Conservation (phyloP, 768 basidiomycete species). For the Rhizopogon salebrosus region DNA sequence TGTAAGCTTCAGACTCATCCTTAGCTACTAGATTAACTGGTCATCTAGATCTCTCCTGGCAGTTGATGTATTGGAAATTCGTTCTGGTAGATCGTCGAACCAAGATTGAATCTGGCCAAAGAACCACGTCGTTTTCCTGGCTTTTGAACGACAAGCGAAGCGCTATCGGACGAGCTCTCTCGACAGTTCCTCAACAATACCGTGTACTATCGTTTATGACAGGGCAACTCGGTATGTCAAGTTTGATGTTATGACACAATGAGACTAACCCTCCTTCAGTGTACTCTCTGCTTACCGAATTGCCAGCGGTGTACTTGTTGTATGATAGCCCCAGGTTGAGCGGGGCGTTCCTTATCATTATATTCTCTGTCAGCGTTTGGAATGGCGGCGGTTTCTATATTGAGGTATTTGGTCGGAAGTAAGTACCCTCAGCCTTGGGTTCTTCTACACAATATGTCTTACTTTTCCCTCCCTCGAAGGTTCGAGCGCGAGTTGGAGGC, state of each 20-base stretch:
- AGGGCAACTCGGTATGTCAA: conserved; percentile 69
- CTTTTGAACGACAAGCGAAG: conserved; percentile 87
- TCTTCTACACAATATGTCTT: neutral
- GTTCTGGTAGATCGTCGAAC: conserved; percentile 81
- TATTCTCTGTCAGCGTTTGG: conserved; percentile 89
- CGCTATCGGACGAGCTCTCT: conserved; percentile 68
- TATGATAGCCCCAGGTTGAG: conserved; percentile 81
- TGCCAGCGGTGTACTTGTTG: conserved; percentile 78
- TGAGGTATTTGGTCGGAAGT: conserved; percentile 97
- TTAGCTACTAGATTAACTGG: conserved; percentile 5
- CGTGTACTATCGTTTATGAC: conserved; percentile 75
- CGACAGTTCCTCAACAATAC: conserved; percentile 51
- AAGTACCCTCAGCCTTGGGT: conserved; percentile 25
- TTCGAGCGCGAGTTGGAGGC: conserved; percentile 92
- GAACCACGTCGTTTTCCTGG: conserved; percentile 86
- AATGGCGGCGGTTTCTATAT: conserved; percentile 96
- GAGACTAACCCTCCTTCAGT: conserved; percentile 35
- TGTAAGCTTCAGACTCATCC: conserved; percentile 47
- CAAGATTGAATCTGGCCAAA: conserved; percentile 88
- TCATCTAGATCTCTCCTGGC: conserved; percentile 83
- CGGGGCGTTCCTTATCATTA: conserved; percentile 66
- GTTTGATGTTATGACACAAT: conserved; percentile 1
- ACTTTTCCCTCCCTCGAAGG: conserved; percentile 33
- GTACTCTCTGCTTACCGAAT: conserved; percentile 81
- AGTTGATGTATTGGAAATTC: conserved; percentile 93